A percentile compares a stretch with the other conserved stretches of the same genome.
Evolutionary conservation across 1,139 yeast genomes (phyloP).

Genomic region (Protomyces macrosporus): DNA sequence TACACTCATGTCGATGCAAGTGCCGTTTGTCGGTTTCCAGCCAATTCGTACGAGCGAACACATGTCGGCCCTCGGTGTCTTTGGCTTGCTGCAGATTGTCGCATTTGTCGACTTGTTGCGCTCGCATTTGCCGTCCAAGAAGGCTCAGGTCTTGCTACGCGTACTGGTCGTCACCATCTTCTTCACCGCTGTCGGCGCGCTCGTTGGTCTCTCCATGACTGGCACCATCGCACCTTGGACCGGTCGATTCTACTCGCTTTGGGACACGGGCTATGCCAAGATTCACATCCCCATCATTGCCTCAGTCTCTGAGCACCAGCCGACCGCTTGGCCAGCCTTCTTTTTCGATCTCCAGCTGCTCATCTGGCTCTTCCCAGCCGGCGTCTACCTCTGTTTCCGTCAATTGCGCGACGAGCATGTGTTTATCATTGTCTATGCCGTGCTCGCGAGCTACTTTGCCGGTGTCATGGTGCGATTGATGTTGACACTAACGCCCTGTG

Average conservation of each 20-base stretch:
- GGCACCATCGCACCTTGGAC: constrained; percentile 99
- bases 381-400: constrained; percentile 82
- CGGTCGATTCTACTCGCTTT: constrained; percentile 94
- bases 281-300: constrained; percentile 98
- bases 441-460: constrained; percentile 91
- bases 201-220: constrained; percentile 73
- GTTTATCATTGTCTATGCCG: constrained; percentile 82
- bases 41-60: constrained; percentile 97
- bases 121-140: constrained; percentile 63
- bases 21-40: constrained; percentile 95
- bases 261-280: constrained; percentile 98
- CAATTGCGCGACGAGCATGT: constrained; percentile 89
- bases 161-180: constrained; percentile 52
- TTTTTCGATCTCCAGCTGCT: constrained; percentile 89
- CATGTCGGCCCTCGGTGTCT: constrained; percentile 97
- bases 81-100: constrained; percentile 87
- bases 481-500: constrained; percentile 93
- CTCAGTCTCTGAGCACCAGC: constrained; percentile 98
- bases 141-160: constrained; percentile 67
- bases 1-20: constrained; percentile 96
- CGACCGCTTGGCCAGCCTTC: constrained; percentile 98
- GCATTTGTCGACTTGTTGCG: constrained; percentile 80
- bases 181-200: constrained; percentile 60
- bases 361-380: constrained; percentile 98
- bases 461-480: constrained; percentile 99